A percentile compares a stretch with the other conserved stretches of the same genome.
Evolutionary conservation across 352 stramenopile species (phyloP).

Genomic region (Pythium rishiriense): DNA sequence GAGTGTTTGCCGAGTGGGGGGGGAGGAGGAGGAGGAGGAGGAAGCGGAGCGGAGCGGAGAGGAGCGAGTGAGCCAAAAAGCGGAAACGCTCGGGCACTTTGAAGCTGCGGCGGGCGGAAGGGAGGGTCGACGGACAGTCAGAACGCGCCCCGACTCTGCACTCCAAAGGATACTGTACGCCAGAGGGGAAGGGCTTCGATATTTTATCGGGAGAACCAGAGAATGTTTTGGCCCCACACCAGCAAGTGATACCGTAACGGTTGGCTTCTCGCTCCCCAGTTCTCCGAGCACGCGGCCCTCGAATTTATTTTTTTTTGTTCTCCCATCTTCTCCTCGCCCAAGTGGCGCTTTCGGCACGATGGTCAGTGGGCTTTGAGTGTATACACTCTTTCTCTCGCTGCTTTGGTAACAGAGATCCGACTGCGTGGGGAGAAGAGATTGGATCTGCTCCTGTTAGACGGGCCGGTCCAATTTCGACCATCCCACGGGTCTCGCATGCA

Average conservation of each 20-base stretch:
- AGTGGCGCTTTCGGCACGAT: too few relatives aligned
- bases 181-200: slow-evolving; percentile 16
- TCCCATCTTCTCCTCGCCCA: not conserved
- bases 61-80: not conserved
- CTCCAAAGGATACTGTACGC: not conserved
- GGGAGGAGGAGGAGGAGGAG: not conserved
- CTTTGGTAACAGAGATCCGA: too few relatives aligned
- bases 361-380: too few relatives aligned
- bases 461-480: not conserved
- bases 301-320: not conserved
- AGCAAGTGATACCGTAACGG: not conserved
- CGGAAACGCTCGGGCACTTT: not conserved
- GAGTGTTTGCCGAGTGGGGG: not conserved
- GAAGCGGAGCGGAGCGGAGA: not conserved
- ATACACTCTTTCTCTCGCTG: too few relatives aligned
- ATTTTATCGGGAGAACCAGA: slow-evolving; percentile 4
- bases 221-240: not conserved
- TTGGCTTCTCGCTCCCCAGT: not conserved
- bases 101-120: slow-evolving; percentile 10
- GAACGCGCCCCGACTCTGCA: not conserved
- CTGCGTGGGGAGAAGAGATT: not conserved
- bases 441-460: not conserved
- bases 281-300: not conserved
- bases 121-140: slow-evolving; percentile 9
- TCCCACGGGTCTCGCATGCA: not conserved